Evolutionary conservation across 208 protist species (phyloP).

Genomic region (Trypanosoma melophagium): DNA sequence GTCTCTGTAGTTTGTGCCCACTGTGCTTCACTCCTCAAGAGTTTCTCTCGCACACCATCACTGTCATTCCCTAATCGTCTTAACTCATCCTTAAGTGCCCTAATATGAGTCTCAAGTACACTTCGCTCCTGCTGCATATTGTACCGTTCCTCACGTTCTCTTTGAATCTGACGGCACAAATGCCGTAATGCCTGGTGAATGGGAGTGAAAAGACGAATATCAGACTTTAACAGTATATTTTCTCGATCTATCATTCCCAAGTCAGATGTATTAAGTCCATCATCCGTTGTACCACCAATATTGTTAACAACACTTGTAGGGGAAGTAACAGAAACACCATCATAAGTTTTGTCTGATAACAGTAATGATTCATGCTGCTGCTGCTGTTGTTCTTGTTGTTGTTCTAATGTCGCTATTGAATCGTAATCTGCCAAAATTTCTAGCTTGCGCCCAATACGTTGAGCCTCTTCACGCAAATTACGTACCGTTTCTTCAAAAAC

Average conservation of each 20-base stretch:
- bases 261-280: conserved; percentile 26
- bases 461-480: conserved; percentile 8
- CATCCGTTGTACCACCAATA: neutral
- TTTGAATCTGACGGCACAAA: conserved; percentile 18
- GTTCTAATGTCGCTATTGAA: neutral
- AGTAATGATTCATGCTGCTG: conserved; percentile 1
- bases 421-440: conserved; percentile 9
- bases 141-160: conserved; percentile 12
- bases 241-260: neutral
- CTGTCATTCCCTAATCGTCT: conserved; percentile 14
- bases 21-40: conserved; percentile 23
- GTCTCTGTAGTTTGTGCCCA: conserved; percentile 17
- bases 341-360: neutral
- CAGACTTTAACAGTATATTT: neutral
- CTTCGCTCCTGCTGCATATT: conserved; percentile 9
- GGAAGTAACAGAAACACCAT: neutral
- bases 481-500: conserved; percentile 14
- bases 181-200: conserved; percentile 10
- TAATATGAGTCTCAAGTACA: conserved; percentile 28
- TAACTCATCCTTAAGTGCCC: conserved; percentile 24
- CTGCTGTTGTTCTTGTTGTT: neutral
- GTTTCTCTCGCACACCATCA: conserved; percentile 22
- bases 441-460: conserved; percentile 3
- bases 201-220: conserved; percentile 7
- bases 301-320: neutral